Percentiles rank a stretch among this genome's conserved stretches.
Conservation (phyloP, 371 early-diverging fungal genomes). For the Mortierella sp. region DNA sequence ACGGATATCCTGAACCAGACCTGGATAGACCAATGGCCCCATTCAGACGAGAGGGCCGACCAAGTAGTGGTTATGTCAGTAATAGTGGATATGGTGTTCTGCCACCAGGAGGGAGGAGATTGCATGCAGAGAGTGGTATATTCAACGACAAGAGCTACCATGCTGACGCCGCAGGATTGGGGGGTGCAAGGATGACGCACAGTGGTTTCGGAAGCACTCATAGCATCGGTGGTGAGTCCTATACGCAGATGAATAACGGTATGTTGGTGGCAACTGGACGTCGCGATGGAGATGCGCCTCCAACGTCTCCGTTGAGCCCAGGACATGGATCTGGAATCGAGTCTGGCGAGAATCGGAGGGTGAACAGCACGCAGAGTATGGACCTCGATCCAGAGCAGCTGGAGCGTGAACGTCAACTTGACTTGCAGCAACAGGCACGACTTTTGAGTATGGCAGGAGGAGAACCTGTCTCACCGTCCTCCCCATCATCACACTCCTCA, state of each 20-base stretch:
- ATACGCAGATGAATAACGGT: constrained; percentile 18
- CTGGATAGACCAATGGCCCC: constrained; percentile 12
- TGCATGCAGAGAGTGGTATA: constrained; percentile 2
- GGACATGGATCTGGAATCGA: neutral
- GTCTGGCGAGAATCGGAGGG: too few species aligned
- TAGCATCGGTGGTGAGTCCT: constrained; percentile 3
- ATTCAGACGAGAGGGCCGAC: constrained; percentile 10
- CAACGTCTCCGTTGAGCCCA: neutral
- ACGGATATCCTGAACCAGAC: constrained; percentile 25
- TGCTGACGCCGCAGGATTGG: constrained; percentile 24
- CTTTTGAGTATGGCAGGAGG: neutral
- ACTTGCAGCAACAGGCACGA: constrained; percentile 20
- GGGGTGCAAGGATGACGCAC: constrained; percentile 12
- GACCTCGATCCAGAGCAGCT: constrained; percentile 12
- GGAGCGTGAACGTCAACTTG: constrained; percentile 19
- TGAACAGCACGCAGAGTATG: neutral
- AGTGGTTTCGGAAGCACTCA: neutral
- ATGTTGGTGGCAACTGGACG: constrained; percentile 27
- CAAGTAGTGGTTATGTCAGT: constrained; percentile 12
- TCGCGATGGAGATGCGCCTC: constrained; percentile 1
- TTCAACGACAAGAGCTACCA: constrained; percentile 30
- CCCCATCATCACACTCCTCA: neutral
- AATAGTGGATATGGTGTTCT: constrained; percentile 13
- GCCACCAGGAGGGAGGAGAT: neutral
- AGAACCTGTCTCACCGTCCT: neutral